Evolutionary conservation across 73 alveolate genomes (phyloP).

Genomic region (Paramecium tetraurelia): DNA sequence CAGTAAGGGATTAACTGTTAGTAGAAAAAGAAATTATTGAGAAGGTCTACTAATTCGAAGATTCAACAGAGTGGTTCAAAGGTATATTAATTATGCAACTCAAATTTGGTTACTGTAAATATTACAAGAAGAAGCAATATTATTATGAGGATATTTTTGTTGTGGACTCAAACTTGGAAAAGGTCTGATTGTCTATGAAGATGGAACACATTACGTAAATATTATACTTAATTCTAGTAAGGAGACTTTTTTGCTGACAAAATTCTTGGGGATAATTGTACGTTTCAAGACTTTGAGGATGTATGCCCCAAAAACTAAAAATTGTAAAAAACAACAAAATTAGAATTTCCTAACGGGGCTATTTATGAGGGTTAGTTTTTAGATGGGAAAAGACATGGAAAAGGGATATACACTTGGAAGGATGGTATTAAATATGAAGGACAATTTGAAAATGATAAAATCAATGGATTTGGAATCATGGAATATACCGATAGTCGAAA

Average conservation of each 20-base stretch:
- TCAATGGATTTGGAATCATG: slow-evolving; percentile 73
- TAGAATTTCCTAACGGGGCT: background rate
- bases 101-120: background rate
- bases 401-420: slow-evolving; percentile 66
- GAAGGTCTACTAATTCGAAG: background rate
- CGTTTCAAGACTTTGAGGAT: background rate
- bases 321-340: background rate
- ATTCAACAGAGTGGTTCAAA: background rate
- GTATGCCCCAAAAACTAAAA: background rate
- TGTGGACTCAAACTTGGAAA: background rate
- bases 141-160: slow-evolving; percentile 4
- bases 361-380: slow-evolving; percentile 31
- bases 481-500: slow-evolving; percentile 72
- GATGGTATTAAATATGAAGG: slow-evolving; percentile 76
- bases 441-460: slow-evolving; percentile 60
- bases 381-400: slow-evolving; percentile 63
- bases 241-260: slow-evolving; percentile 11
- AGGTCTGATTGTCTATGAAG: background rate
- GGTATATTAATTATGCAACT: background rate
- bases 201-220: background rate
- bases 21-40: background rate
- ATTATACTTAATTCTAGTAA: background rate
- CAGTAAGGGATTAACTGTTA: background rate
- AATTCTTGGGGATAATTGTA: background rate
- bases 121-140: background rate